These are phyloP conservation scores for Cercospora citrullina DNA, from an alignment of 2,329 filamentous ascomycete species.

Conservation along the genomic window DNA sequence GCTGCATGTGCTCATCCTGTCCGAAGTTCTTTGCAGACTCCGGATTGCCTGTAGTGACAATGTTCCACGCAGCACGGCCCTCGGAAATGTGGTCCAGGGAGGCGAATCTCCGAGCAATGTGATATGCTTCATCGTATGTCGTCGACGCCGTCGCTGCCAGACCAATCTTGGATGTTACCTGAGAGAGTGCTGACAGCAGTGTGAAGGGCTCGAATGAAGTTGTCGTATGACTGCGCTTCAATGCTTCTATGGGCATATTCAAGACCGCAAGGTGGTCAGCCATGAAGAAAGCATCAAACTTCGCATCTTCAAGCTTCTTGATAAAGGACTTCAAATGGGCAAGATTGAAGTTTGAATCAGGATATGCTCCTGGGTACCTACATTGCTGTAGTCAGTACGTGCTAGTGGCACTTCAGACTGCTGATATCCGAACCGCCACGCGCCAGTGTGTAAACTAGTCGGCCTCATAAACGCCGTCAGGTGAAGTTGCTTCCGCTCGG, in stretches of 20 bases:
- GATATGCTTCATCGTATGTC: constrained; percentile 42
- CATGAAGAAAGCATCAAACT: constrained; percentile 55
- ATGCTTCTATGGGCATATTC: constrained; percentile 53
- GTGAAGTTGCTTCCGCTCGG: constrained; percentile 45
- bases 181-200: constrained; percentile 48
- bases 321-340: constrained; percentile 55
- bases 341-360: constrained; percentile 61
- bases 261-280: constrained; percentile 47
- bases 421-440: constrained; percentile 20
- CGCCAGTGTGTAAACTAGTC: constrained; percentile 59
- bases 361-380: constrained; percentile 54
- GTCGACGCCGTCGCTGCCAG: constrained; percentile 42
- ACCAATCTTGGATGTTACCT: constrained; percentile 46
- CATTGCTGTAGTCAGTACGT: background rate
- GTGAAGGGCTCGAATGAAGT: constrained; percentile 55
- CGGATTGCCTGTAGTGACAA: constrained; percentile 53
- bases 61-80: constrained; percentile 50
- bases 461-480: constrained; percentile 46
- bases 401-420: background rate
- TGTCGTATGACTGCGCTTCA: constrained; percentile 59
- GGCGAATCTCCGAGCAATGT: constrained; percentile 41
- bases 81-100: constrained; percentile 43
- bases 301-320: constrained; percentile 51
- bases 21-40: constrained; percentile 51
- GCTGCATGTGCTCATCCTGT: constrained; percentile 47